These are phyloP conservation scores for Aspergillus novofumigatus DNA, from an alignment of 2,329 filamentous ascomycete genomes.

Conservation along the genomic window DNA sequence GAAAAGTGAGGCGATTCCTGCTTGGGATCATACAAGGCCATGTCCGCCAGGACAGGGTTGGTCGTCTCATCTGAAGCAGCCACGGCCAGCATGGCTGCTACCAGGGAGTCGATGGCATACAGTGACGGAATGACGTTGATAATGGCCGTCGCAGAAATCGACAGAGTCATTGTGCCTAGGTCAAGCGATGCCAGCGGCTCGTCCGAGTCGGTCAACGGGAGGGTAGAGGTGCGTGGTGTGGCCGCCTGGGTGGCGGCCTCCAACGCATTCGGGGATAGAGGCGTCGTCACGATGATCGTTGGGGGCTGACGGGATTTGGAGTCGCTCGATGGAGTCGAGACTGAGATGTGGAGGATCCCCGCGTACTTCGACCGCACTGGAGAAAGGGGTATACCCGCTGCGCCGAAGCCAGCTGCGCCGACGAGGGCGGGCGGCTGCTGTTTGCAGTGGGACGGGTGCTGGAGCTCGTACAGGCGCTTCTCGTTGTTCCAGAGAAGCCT, in stretches of 20 bases:
- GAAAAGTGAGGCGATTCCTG: conserved; percentile 7
- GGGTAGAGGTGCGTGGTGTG: conserved; percentile 34
- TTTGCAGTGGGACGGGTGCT: conserved; percentile 41
- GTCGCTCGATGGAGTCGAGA: conserved; percentile 29
- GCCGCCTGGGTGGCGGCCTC: conserved; percentile 31
- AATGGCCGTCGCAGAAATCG: conserved; percentile 39
- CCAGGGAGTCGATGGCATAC: conserved; percentile 46
- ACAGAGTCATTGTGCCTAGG: conserved; percentile 38
- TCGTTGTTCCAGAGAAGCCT: conserved; percentile 42
- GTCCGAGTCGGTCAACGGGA: conserved; percentile 37
- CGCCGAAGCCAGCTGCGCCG: conserved; percentile 32
- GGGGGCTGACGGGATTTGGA: conserved; percentile 22
- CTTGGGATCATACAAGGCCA: conserved; percentile 26
- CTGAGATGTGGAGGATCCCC: conserved; percentile 39
- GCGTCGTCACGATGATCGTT: conserved; percentile 37
- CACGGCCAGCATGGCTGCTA: conserved; percentile 44
- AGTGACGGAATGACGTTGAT: conserved; percentile 41
- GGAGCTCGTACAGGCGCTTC: conserved; percentile 42
- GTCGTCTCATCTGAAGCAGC: conserved; percentile 42
- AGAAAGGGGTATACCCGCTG: conserved; percentile 31
- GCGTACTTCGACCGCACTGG: conserved; percentile 27
- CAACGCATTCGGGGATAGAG: conserved; percentile 32
- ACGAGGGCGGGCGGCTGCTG: conserved; percentile 26
- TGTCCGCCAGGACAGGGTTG: conserved; percentile 35
- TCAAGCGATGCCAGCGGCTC: conserved; percentile 42